Percentiles rank a stretch among this genome's conserved stretches.
These are phyloP conservation scores for Trypanosoma brucei DNA, from an alignment of 208 protist species.

Conservation along the genomic window DNA sequence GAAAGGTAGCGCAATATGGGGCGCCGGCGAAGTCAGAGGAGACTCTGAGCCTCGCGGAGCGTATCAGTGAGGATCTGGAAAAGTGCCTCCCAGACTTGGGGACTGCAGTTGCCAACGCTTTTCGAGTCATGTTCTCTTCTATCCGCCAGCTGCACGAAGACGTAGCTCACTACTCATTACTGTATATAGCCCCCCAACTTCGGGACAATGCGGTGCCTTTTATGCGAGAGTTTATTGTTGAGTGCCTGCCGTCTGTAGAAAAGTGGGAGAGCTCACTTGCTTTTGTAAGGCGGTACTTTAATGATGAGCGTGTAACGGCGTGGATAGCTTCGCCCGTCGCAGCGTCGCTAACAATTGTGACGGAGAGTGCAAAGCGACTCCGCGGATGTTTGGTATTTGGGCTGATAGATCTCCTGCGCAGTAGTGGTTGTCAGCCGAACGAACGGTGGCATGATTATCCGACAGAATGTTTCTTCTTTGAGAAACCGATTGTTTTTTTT, in stretches of 20 bases:
- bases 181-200: conserved; percentile 50
- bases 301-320: conserved; percentile 27
- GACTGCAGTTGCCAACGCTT: conserved; percentile 53
- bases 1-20: conserved; percentile 59
- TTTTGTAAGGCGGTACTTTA: conserved; percentile 50
- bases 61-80: conserved; percentile 45
- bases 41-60: conserved; percentile 23
- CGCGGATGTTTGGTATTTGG: conserved; percentile 57
- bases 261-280: conserved; percentile 56
- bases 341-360: conserved; percentile 31
- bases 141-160: conserved; percentile 57
- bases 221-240: conserved; percentile 63
- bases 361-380: conserved; percentile 41
- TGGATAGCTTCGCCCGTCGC: conserved; percentile 36
- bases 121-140: conserved; percentile 60
- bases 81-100: conserved; percentile 46
- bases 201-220: conserved; percentile 57
- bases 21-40: conserved; percentile 53
- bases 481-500: conserved; percentile 67
- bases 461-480: conserved; percentile 75
- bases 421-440: conserved; percentile 32
- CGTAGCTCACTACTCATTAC: conserved; percentile 61
- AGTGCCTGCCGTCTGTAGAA: conserved; percentile 46
- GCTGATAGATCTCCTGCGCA: conserved; percentile 53
- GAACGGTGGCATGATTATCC: conserved; percentile 72